These are phyloP conservation scores for Talaromyces sp. DNA, from an alignment of 2,329 filamentous ascomycete genomes.

Conservation along the genomic window DNA sequence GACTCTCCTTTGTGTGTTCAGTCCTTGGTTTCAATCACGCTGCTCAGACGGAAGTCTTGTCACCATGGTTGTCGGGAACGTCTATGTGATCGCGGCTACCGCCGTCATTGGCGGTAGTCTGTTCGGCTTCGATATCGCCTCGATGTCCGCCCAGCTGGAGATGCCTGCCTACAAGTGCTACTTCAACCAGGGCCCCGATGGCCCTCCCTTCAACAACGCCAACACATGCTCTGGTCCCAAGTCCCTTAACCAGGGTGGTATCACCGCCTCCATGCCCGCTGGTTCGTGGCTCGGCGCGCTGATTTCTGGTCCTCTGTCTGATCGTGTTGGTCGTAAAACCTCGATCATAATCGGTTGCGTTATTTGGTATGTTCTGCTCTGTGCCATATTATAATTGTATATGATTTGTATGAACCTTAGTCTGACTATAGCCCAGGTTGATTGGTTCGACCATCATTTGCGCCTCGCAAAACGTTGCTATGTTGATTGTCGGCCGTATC, in stretches of 20 bases:
- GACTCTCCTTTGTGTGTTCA: background rate
- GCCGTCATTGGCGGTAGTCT: conserved; percentile 61
- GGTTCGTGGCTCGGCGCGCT: conserved; percentile 63
- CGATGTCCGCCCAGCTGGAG: conserved; percentile 58
- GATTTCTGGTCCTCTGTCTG: conserved; percentile 50
- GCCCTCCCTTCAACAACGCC: conserved; percentile 17
- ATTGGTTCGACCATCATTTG: conserved; percentile 58
- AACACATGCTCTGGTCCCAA: conserved; percentile 42
- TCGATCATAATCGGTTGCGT: conserved; percentile 50
- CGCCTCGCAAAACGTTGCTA: conserved; percentile 60
- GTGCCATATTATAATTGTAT: background rate
- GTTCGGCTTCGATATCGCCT: conserved; percentile 75
- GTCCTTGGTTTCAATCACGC: background rate
- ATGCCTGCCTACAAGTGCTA: conserved; percentile 7
- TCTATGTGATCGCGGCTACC: conserved; percentile 56
- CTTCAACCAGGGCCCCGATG: conserved; percentile 47
- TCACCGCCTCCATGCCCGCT: conserved; percentile 69
- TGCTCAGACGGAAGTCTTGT: conserved; percentile 1
- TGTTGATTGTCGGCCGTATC: conserved; percentile 66
- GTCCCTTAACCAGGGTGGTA: conserved; percentile 58
- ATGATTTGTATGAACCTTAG: background rate
- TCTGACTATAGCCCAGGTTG: background rate
- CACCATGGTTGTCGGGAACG: conserved; percentile 47
- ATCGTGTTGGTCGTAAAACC: conserved; percentile 50
- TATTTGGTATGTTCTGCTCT: conserved; percentile 38